Evolutionary conservation across 2,329 filamentous ascomycete genomes (phyloP).

Genomic region (Colletotrichum spaethianum): DNA sequence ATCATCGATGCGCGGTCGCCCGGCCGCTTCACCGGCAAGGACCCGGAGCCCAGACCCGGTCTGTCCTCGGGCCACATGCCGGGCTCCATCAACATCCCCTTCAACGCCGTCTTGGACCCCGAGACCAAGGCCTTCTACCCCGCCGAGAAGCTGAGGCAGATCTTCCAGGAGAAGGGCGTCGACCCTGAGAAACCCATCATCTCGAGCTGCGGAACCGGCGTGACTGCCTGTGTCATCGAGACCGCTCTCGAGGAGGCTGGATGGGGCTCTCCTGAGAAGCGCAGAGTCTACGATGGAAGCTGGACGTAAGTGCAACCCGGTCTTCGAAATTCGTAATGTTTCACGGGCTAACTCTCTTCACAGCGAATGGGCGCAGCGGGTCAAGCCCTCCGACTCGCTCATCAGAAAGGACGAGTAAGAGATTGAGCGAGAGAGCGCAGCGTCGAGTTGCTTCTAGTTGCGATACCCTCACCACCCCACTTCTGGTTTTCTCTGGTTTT

Average conservation of each 20-base stretch:
- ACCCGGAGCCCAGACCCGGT: constrained; percentile 88
- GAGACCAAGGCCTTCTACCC: constrained; percentile 85
- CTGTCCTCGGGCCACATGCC: constrained; percentile 94
- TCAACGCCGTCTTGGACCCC: constrained; percentile 84
- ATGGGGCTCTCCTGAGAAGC: constrained; percentile 75
- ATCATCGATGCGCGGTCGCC: constrained; percentile 88
- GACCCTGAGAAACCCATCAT: constrained; percentile 87
- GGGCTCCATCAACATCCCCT: constrained; percentile 85
- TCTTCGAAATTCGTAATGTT: background rate
- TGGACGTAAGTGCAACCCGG: constrained; percentile 86
- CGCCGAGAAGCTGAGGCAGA: constrained; percentile 76
- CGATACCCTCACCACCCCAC: constrained; percentile 44
- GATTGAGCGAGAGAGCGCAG: constrained; percentile 15
- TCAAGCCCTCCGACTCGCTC: constrained; percentile 72
- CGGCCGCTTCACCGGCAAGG: constrained; percentile 85
- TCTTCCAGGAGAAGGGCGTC: constrained; percentile 86
- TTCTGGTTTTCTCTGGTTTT: constrained; percentile 40
- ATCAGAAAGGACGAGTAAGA: constrained; percentile 67
- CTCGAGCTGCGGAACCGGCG: constrained; percentile 91
- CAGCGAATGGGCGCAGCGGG: constrained; percentile 78
- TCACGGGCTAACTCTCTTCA: constrained; percentile 36
- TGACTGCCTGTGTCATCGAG: constrained; percentile 93
- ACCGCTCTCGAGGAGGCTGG: constrained; percentile 86
- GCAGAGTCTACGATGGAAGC: constrained; percentile 93
- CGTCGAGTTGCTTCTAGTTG: constrained; percentile 39